Evolutionary conservation across 495 filamentous ascomycete species (phyloP).

Genomic region (Pseudomonodictys pantanalensis): DNA sequence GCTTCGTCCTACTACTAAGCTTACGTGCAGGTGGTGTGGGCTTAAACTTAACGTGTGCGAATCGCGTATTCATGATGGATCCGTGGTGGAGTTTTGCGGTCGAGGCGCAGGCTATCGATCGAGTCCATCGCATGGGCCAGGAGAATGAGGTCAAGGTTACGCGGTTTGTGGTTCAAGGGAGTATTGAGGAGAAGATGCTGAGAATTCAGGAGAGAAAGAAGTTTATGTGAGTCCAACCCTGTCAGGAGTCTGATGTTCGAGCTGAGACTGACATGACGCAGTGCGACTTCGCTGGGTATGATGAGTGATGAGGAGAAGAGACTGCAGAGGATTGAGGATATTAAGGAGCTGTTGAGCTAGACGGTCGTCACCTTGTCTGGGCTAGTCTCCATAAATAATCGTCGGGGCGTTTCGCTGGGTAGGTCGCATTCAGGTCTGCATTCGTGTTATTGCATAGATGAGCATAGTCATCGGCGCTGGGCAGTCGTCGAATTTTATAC

Average conservation of each 20-base stretch:
- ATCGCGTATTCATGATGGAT: conserved; percentile 96
- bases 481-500: no score
- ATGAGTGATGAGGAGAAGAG: conserved; percentile 92
- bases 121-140: conserved; percentile 98
- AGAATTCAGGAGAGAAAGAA: conserved; percentile 93
- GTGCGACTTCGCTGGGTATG: conserved; percentile 88
- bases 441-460: no score
- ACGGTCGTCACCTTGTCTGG: no score
- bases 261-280: no score
- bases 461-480: no score
- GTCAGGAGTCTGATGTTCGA: no score
- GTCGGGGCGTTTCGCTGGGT: no score
- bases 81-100: conserved; percentile 99
- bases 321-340: conserved; percentile 86
- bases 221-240: conserved; percentile 65
- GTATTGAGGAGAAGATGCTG: conserved; percentile 93
- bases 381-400: no score
- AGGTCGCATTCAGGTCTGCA: no score
- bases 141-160: conserved; percentile 77
- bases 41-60: conserved; percentile 84
- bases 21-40: conserved; percentile 91
- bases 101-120: conserved; percentile 96
- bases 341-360: conserved; percentile 82
- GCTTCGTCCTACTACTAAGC: conserved; percentile 71
- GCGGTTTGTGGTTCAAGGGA: conserved; percentile 82